phyloP scores from a whole-genome alignment of 2,329 filamentous ascomycete genomes.

The Hypoxylon sp. region DNA sequence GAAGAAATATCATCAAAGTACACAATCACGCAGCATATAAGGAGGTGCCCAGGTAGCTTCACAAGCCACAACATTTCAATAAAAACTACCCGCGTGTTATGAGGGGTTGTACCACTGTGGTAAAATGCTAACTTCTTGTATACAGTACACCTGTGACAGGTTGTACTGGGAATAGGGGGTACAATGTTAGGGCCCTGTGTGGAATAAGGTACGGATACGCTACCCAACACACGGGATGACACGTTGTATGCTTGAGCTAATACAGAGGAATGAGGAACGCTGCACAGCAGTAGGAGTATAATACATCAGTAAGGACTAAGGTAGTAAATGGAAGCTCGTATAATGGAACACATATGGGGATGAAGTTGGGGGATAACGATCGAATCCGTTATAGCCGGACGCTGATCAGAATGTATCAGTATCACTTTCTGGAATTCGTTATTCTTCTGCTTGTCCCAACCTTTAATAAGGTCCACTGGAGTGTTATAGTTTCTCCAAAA shows the following conservation, averaged over 20 bases:
- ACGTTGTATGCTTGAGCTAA: neutral
- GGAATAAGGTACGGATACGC: neutral
- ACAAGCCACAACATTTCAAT: neutral
- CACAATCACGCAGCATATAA: neutral
- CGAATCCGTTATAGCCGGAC: neutral
- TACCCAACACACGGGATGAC: neutral
- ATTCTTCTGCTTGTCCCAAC: neutral
- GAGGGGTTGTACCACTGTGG: neutral
- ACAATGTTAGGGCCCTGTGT: neutral
- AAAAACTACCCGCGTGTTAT: neutral
- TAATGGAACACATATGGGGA: neutral
- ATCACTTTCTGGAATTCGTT: neutral
- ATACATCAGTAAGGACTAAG: neutral
- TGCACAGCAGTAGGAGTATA: neutral
- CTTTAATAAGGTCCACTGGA: neutral
- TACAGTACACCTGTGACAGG: neutral
- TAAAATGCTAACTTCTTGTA: neutral
- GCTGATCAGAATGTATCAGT: neutral
- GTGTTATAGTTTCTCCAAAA: slow-evolving; percentile 10
- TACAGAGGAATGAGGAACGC: neutral
- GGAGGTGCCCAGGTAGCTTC: slow-evolving; percentile 5
- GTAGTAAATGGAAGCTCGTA: slow-evolving; percentile 1
- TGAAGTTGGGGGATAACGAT: neutral
- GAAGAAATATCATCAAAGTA: neutral
- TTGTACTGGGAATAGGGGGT: neutral